Evolutionary conservation across 352 stramenopile genomes (phyloP).

Genomic region (Pythium utonaiense): DNA sequence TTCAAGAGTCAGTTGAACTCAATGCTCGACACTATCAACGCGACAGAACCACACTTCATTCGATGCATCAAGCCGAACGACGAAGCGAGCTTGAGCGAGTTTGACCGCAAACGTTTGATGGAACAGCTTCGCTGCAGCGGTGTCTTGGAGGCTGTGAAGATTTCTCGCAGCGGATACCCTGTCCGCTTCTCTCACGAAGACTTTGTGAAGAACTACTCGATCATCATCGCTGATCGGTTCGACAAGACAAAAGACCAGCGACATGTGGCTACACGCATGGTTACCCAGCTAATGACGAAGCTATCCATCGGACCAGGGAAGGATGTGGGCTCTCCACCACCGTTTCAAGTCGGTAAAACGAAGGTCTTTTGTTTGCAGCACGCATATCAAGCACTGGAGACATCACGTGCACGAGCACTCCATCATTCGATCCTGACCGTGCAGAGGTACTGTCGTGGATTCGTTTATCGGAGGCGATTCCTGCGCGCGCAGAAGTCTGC

Average conservation of each 20-base stretch:
- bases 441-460: slow-evolving; percentile 72
- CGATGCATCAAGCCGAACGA: slow-evolving; percentile 90
- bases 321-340: slow-evolving; percentile 27
- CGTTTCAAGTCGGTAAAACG: slow-evolving; percentile 78
- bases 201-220: slow-evolving; percentile 88
- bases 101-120: slow-evolving; percentile 65
- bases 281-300: slow-evolving; percentile 34
- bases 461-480: slow-evolving; percentile 43
- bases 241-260: slow-evolving; percentile 46
- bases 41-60: slow-evolving; percentile 92
- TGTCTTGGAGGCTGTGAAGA: slow-evolving; percentile 87
- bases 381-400: slow-evolving; percentile 67
- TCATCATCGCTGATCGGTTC: slow-evolving; percentile 51
- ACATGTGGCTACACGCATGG: slow-evolving; percentile 44
- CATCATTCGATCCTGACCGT: slow-evolving; percentile 72
- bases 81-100: slow-evolving; percentile 44
- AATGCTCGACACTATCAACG: slow-evolving; percentile 93
- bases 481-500: slow-evolving; percentile 42
- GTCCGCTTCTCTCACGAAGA: slow-evolving; percentile 93
- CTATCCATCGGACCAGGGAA: slow-evolving; percentile 34
- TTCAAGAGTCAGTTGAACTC: slow-evolving; percentile 93
- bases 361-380: slow-evolving; percentile 78
- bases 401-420: slow-evolving; percentile 50
- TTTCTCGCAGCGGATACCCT: slow-evolving; percentile 88
- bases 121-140: slow-evolving; percentile 86